Base-by-base conservation (phyloP, 306 rosid species). In the Prunus kanzakura region DNA sequence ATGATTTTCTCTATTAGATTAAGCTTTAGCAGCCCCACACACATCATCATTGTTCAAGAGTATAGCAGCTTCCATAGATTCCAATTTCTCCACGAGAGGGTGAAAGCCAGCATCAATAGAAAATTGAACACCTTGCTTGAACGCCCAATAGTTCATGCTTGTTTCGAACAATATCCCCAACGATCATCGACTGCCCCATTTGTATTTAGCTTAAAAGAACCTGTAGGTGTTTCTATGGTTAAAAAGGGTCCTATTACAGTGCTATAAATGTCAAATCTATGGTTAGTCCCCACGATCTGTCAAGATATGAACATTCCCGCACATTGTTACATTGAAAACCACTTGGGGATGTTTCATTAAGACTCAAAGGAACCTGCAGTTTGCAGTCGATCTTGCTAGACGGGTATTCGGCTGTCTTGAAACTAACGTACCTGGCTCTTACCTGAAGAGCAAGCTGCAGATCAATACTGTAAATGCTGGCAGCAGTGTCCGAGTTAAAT, bases 361-460 rank as follows among this genome's bases (percentile, higher is more conserved):
- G 7, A 16, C 64, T 76, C 56, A 54, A 9, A 76, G 66, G 79
- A 22, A 76, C 65, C 64, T 38, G 60, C 41, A 65, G 51, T 18
- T 76, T 64, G 63, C 79, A 76, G 19, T 65, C 11, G 0, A 76
- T 51, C 22, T 20, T 20, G 72, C 16, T 23, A 58, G 30, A 47
- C 62, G n/a, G 54, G 25, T 54, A 50, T 27, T 52, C 27, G 5
- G 52, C 16, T 57, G 76, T 41, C 76, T 72, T 57, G 54, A 15
- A 62, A 55, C 51, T 49, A 19, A 30, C 0, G 13, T 47, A 25
- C 61, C 51, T 27, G 3, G 74, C 38, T 30, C 61, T 14, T 50
- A 23, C 20, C 38, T 4, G 20, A 47, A 69, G 46, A 25, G 30
- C 20, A 18, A 69, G 22, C 45, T 20, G 19, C 74, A 45, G 41